A percentile compares a stretch with the other conserved stretches of the same genome.
These are phyloP conservation scores for Pulveroboletus sp. DNA, from an alignment of 768 basidiomycete species.

Conservation along the genomic window DNA sequence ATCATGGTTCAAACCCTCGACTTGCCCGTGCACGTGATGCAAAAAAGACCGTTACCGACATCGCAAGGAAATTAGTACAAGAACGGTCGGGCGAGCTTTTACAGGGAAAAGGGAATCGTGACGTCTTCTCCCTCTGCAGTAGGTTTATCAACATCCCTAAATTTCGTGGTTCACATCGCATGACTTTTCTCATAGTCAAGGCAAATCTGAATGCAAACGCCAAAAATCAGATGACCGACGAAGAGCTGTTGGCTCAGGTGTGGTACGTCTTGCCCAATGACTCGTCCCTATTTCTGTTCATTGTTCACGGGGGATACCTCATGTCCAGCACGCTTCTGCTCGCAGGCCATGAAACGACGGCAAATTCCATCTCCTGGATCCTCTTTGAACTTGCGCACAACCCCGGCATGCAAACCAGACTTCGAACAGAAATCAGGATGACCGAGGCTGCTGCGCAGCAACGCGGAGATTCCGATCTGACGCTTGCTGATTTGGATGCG, in stretches of 20 bases:
- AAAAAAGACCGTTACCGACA: neutral
- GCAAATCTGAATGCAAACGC: neutral
- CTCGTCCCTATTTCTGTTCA: too few relatives aligned
- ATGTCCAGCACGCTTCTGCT: too few relatives aligned
- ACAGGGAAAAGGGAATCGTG: neutral
- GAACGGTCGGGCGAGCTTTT: neutral
- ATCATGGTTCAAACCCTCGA: neutral
- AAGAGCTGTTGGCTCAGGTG: neutral
- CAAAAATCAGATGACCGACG: neutral
- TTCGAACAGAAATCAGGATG: too few relatives aligned
- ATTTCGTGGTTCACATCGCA: neutral
- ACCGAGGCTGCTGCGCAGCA: too few relatives aligned
- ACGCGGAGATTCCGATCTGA: too few relatives aligned
- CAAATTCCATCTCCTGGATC: too few relatives aligned
- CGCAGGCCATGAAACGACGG: too few relatives aligned
- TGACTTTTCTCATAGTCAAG: neutral
- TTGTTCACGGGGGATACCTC: too few relatives aligned
- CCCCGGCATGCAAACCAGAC: too few relatives aligned
- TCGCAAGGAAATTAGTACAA: neutral
- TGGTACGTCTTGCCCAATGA: neutral
- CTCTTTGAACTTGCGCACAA: too few relatives aligned
- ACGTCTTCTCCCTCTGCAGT: neutral
- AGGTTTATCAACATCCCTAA: neutral
- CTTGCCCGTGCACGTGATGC: neutral
- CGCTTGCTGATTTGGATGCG: conserved; percentile 44